These are phyloP conservation scores for Candida tunisiensis DNA, from an alignment of 1,139 yeast genomes.

Conservation along the genomic window DNA sequence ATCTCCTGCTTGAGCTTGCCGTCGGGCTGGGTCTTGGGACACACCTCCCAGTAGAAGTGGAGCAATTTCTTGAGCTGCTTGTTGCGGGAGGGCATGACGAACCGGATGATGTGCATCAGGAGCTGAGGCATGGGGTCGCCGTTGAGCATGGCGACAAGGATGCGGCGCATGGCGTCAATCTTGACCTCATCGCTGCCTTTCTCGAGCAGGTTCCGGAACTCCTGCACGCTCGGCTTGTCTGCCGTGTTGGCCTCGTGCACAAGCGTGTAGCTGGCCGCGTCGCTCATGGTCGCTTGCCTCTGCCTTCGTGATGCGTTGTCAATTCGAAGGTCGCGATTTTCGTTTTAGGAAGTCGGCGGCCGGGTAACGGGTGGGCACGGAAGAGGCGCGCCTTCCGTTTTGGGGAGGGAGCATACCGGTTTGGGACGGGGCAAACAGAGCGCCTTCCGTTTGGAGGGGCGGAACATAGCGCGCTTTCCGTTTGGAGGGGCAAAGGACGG, in stretches of 20 bases:
- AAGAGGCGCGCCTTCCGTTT: too few relatives aligned
- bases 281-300: constrained; percentile 17
- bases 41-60: constrained; percentile 96
- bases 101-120: constrained; percentile 92
- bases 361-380: too few relatives aligned
- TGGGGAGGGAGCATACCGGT: too few relatives aligned
- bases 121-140: constrained; percentile 93
- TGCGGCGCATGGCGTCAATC: constrained; percentile 78
- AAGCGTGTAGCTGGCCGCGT: constrained; percentile 17
- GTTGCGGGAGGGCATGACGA: constrained; percentile 89
- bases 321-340: too few relatives aligned
- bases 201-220: constrained; percentile 67
- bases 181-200: constrained; percentile 82
- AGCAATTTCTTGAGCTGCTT: constrained; percentile 84
- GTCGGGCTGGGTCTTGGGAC: constrained; percentile 74
- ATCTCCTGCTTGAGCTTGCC: constrained; percentile 96
- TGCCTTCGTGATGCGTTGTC: too few relatives aligned
- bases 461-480: too few relatives aligned
- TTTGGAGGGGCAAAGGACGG: too few relatives aligned
- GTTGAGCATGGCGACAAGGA: constrained; percentile 73
- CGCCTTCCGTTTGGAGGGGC: too few relatives aligned
- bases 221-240: constrained; percentile 54
- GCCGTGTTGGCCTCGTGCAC: constrained; percentile 21
- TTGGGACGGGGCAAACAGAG: too few relatives aligned
- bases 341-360: too few relatives aligned